Evolutionary conservation across 2,329 filamentous ascomycete genomes (phyloP), one percentile per base, ranked within the genome.

Genomic region (Amesomyces nigricolor): DNA sequence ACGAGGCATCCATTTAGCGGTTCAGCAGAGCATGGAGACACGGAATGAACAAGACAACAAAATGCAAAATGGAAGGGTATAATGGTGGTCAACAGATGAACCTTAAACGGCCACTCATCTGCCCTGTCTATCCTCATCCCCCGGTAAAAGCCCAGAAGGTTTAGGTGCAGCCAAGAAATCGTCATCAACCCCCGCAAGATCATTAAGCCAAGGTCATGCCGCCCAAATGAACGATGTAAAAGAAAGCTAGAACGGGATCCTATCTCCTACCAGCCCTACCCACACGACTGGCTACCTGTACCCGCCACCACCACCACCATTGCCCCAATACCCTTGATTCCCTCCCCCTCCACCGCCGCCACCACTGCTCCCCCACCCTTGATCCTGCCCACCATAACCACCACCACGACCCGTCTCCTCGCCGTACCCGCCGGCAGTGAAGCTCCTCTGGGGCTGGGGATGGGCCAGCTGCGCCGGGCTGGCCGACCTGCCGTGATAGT

Each of bases 371-470:
- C 30, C 51, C 26, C 30, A 39, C 2, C 40, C 53, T 39, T 38
- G 53, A 16, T 35, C 43, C 2, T 53, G n/a, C 30, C 47, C 37
- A 10, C 42, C 50, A 29, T 39, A 17, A 32, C 50, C 39, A 37
- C 16, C 26, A 6, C 48, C 43, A 3, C 13, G 5, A 13, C 22
- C 40, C 19, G 32, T 35, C 26, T 13, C 42, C 5, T 32, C 45
- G 6, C 56, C 55, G 39, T 63, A 62, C 14, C 59, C 57, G 47
- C 54, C 59, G 2, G 58, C 54, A 1, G 61, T 66, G 45, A 59
- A 65, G 32, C 62, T 65, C 42, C 64, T 53, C 37, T 64, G 62
- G 2, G 64, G 64, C 45, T 65, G 63, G 2, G 58, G 61, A 4
- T 58, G 57, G 4, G 54, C 61, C 17, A 64, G 42, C 13, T 54